Evolutionary conservation across 768 basidiomycete species (phyloP).

Genomic region (Amanita rubescens): DNA sequence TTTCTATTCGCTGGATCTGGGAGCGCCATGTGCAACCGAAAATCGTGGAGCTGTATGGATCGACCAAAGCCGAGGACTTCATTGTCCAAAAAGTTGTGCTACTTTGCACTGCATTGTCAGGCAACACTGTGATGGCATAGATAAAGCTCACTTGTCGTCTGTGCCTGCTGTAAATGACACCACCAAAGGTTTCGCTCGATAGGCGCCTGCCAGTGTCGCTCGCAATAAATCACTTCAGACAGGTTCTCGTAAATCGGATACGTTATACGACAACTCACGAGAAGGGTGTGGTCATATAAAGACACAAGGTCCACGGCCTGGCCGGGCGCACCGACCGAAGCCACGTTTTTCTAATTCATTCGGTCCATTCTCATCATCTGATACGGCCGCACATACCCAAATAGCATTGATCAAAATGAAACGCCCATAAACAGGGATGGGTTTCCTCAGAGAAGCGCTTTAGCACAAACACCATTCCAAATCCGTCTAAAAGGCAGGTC

Average conservation of each 20-base stretch:
- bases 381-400: not conserved
- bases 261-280: not conserved
- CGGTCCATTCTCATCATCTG: not conserved
- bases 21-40: no score
- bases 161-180: no score
- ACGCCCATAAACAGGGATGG: not conserved
- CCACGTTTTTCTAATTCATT: not conserved
- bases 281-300: not conserved
- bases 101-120: no score
- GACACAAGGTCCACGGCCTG: not conserved
- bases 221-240: not conserved
- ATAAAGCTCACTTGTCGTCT: no score
- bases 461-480: slow-evolving; percentile 5
- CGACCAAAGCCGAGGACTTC: no score
- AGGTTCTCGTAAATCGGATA: not conserved
- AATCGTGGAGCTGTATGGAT: no score
- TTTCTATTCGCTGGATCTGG: no score
- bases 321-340: not conserved
- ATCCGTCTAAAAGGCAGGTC: slow-evolving; percentile 1
- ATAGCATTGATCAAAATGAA: not conserved
- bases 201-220: not conserved
- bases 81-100: no score
- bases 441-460: not conserved
- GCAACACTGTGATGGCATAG: no score
- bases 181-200: no score